Base-by-base conservation (phyloP, 345 rosid genomes). In the Anacardium occidentale region DNA sequence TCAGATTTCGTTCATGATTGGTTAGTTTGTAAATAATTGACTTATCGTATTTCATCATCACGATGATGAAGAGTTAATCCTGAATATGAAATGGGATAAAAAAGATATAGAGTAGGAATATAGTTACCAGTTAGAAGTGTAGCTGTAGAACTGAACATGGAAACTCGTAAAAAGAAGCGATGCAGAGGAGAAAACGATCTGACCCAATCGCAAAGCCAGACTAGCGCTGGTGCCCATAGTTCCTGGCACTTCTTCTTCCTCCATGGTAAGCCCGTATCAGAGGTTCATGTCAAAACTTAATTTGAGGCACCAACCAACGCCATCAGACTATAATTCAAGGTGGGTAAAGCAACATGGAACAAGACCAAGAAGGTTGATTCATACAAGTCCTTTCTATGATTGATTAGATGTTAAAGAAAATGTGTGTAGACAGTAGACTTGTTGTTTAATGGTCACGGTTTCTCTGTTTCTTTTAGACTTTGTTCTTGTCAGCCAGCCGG, bases 181-280 rank as follows among this genome's bases (percentile, higher is more conserved):
- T 56, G 83, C 93, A 48, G 76, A 69, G 10, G 89, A 84, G 78
- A 87, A 85, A 51, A 83, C 45, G 48, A 70, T 61, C 64, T 88
- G 91, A 8, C 89, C 91, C 25, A 91, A 77, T 57, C 93, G 81
- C 71, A 91, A 79, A 75, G 82, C 88, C 77, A 91, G 75, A 74
- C 91, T 83, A 40, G 80, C 79, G 56, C 81, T 78, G 32, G 91
- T 86, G 57, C 90, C 90, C 75, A 87, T 71, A 51, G 91, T 74
- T 60, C 85, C 84, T 13, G 87, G 83, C 51, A 76, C 74, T 56
- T 65, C 79, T 37, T 75, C 79, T 37, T 75, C 84, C 83, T 74
- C 48, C n/a, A 22, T 64, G 60, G 22, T 54, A 40, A 37, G 42
- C 42, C 10, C n/a, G 12, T 52, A 40, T 64, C 69, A 9, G 47